Conservation (phyloP, 305 asterid species). For the Striga hermonthica region DNA sequence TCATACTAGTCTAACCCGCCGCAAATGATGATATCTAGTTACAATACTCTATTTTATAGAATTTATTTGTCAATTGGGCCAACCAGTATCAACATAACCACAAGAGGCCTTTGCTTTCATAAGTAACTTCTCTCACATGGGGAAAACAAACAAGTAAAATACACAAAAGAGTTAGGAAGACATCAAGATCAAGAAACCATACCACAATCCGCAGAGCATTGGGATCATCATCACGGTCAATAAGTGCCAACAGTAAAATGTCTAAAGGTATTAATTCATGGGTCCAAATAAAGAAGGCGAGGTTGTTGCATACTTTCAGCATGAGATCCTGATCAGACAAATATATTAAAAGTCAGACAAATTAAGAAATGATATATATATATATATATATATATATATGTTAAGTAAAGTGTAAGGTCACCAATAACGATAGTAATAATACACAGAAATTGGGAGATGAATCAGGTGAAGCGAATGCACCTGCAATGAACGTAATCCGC, state of each 20-base stretch:
- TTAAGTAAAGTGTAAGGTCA: background rate
- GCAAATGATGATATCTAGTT: no score
- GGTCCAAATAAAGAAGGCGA: constrained; percentile 86
- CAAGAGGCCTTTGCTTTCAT: no score
- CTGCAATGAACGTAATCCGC: constrained; percentile 96
- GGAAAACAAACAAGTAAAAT: constrained; percentile 9
- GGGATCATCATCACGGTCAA: constrained; percentile 96
- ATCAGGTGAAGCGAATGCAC: constrained; percentile 39
- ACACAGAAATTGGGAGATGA: constrained; percentile 24
- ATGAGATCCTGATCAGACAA: constrained; percentile 74
- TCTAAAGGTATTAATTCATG: constrained; percentile 92
- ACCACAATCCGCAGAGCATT: constrained; percentile 93
- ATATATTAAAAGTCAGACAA: constrained; percentile 38
- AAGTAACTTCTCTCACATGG: background rate
- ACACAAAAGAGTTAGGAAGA: constrained; percentile 19
- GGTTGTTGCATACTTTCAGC: constrained; percentile 78
- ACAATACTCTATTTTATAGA: no score
- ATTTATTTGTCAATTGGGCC: no score
- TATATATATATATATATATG: no score
- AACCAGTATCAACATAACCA: no score
- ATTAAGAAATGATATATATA: constrained; percentile 1
- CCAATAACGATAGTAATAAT: constrained; percentile 27
- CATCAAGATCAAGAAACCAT: constrained; percentile 33
- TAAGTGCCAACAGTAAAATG: constrained; percentile 84
- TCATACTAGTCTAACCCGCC: no score